Base-by-base conservation (phyloP, 139 green algal species). In the Ettlia oleoabundans region DNA sequence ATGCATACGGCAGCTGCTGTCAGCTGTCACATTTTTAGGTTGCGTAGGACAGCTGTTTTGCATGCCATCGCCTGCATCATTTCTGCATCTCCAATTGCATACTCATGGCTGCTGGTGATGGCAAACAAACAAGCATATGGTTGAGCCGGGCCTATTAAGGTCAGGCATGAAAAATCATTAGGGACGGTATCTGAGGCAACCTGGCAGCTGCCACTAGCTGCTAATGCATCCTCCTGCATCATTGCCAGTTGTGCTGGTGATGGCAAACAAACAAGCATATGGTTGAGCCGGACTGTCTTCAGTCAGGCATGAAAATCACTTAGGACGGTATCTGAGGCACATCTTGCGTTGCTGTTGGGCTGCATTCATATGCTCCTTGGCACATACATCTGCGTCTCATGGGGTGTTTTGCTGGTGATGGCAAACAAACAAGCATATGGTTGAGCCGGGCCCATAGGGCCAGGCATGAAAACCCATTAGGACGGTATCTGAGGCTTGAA, bases 351-450 rank as follows among this genome's bases (percentile, higher is more conserved):
- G 68, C 68, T 76, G 68, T 41, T 10, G 26, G 37, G 2, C 28
- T 62, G 41, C 68, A 41, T 24, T n/a, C n/a, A n/a, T n/a, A n/a
- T n/a, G n/a, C n/a, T n/a, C n/a, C n/a, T n/a, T n/a, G n/a, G n/a
- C n/a, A n/a, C n/a, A n/a, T n/a, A n/a, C n/a, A n/a, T n/a, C n/a
- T n/a, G n/a, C n/a, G n/a, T n/a, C n/a, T n/a, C n/a, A n/a, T 10
- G 18, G 52, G 72, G 19, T 42, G 42, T 19, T 28, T 2, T 28
- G 73, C 35, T 52, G 73, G 8, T 68, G 73, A 68, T 69, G 37
- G 38, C 67, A 38, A 30, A 40, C 15, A 69, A 28, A 67, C 52
- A 80, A 80, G 71, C 71, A 78, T 78, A 80, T 80, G 73, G 73
- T 80, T 80, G 71, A 78, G 68, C 68, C 41, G 68, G 33, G 64